Evolutionary conservation across 139 green algal species (phyloP).

Genomic region (Tetraselmis chui): DNA sequence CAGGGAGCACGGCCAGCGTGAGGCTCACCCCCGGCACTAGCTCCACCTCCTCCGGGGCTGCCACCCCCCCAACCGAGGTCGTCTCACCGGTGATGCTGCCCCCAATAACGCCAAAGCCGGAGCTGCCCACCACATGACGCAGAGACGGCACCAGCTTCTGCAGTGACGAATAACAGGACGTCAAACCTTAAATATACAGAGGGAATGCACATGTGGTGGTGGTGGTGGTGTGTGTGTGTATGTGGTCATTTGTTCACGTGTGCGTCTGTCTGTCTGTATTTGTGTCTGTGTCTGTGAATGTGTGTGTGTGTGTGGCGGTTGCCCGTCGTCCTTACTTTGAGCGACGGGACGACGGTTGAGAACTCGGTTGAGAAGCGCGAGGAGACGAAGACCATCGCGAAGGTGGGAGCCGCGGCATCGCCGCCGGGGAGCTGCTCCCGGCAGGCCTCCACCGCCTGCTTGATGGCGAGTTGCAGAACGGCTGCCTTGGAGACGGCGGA

Average conservation of each 20-base stretch:
- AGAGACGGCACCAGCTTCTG: neutral
- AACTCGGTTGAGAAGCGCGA: neutral
- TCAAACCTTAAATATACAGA: neutral
- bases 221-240: too few species aligned
- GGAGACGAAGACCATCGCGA: neutral
- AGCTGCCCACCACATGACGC: neutral
- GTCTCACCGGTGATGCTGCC: neutral
- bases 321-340: too few species aligned
- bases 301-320: too few species aligned
- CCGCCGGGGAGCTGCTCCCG: neutral
- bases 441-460: neutral
- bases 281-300: too few species aligned
- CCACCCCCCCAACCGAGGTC: neutral
- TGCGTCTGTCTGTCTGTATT: too few species aligned
- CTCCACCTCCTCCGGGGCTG: neutral
- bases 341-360: neutral
- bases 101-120: neutral
- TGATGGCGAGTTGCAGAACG: neutral
- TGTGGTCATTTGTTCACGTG: too few species aligned
- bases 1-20: neutral
- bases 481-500: neutral
- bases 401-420: neutral
- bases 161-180: neutral
- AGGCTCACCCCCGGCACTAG: neutral
- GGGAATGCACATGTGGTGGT: too few species aligned